Conservation (phyloP, 1,139 yeast genomes). For the Blastobotrys aristatus region DNA sequence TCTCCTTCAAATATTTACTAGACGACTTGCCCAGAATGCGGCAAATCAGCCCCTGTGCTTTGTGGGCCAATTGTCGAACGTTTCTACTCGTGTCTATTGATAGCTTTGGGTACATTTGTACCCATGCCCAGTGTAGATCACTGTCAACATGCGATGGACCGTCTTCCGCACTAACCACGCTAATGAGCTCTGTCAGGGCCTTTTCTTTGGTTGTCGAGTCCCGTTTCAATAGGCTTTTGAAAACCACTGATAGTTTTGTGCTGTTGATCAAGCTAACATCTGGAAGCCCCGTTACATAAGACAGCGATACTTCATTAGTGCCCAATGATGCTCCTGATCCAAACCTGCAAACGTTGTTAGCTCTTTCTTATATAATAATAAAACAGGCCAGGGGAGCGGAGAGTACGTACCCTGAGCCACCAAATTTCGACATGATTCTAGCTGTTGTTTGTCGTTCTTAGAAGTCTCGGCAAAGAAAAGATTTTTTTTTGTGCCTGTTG, state of each 20-base stretch:
- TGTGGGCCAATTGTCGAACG: conserved; percentile 60
- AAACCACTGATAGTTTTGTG: conserved; percentile 57
- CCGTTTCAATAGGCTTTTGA: conserved; percentile 70
- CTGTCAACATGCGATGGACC: conserved; percentile 29
- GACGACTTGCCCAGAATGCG: conserved; percentile 51
- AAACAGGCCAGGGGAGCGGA: background rate
- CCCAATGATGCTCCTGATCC: conserved; percentile 10
- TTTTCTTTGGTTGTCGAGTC: conserved; percentile 82
- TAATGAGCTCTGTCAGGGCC: conserved; percentile 57
- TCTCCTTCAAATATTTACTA: conserved; percentile 61
- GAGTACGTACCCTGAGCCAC: conserved; percentile 1
- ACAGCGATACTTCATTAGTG: conserved; percentile 57
- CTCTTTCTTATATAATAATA: background rate
- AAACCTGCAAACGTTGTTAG: conserved; percentile 1
- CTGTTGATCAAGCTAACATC: conserved; percentile 56
- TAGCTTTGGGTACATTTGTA: conserved; percentile 74
- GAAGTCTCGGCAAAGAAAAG: background rate
- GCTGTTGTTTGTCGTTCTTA: background rate
- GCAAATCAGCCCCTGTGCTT: conserved; percentile 54
- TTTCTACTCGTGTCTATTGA: conserved; percentile 64
- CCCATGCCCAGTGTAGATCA: conserved; percentile 63
- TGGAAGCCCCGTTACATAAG: conserved; percentile 74
- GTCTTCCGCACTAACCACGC: conserved; percentile 23
- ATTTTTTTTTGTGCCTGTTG: too few relatives aligned
- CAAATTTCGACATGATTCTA: conserved; percentile 1